Conservation (phyloP, 495 filamentous ascomycete species). For the Aspergillus biplanus region DNA sequence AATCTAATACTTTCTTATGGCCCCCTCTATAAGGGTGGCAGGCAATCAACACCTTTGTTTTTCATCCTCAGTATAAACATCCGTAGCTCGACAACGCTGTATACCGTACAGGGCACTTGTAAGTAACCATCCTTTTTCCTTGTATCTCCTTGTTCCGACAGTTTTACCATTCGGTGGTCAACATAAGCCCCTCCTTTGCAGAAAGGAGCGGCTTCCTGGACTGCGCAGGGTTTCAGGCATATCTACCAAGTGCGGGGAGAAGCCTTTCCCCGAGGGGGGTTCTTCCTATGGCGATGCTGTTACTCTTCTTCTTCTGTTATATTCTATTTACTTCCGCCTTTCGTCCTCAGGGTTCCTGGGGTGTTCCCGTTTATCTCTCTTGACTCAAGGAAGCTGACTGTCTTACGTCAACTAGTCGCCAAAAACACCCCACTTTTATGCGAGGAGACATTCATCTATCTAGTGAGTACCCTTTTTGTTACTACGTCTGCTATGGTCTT, state of each 20-base stretch:
- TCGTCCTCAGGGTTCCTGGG: background rate
- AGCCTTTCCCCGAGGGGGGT: background rate
- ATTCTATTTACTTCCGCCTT: background rate
- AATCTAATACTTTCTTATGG: background rate
- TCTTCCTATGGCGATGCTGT: background rate
- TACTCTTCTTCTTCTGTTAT: background rate
- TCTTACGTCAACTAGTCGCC: background rate
- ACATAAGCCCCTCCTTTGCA: background rate
- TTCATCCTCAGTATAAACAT: background rate
- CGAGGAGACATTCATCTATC: background rate
- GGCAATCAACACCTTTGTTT: slow-evolving; percentile 8
- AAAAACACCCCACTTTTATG: background rate
- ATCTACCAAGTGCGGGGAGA: background rate
- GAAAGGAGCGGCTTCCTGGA: background rate
- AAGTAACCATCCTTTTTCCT: slow-evolving; percentile 1
- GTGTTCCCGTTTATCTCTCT: background rate
- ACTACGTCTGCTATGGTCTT: background rate
- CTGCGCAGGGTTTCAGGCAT: background rate
- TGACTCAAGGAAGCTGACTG: background rate
- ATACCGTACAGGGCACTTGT: background rate
- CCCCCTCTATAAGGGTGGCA: slow-evolving; percentile 1
- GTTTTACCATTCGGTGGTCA: background rate
- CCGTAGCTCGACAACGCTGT: background rate
- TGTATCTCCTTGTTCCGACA: background rate
- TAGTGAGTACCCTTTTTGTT: background rate